Percentiles rank a stretch among this genome's conserved stretches.
phyloP scores from a whole-genome alignment of 2,329 filamentous ascomycete genomes.

The Trichoderma arundinaceum region DNA sequence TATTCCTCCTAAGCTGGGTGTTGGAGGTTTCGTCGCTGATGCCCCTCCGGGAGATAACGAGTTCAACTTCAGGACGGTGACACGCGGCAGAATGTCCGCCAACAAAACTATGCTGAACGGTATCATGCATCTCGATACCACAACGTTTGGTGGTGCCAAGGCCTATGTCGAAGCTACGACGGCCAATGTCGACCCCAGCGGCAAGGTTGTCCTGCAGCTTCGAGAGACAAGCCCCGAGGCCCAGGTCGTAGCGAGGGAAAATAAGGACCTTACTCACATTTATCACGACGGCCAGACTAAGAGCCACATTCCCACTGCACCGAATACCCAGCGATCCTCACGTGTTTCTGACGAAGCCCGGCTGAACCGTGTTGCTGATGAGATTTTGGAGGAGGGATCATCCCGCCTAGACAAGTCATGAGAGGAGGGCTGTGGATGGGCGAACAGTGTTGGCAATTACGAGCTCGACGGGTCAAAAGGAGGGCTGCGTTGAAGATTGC shows the following conservation, averaged over 20 bases:
- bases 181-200: slow-evolving; percentile 56
- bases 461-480: slow-evolving; percentile 41
- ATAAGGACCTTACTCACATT: slow-evolving; percentile 45
- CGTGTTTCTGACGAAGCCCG: slow-evolving; percentile 35
- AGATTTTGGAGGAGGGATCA: slow-evolving; percentile 37
- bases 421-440: slow-evolving; percentile 61
- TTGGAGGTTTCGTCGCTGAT: slow-evolving; percentile 60
- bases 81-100: slow-evolving; percentile 32
- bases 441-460: slow-evolving; percentile 48
- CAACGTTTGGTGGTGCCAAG: slow-evolving; percentile 59
- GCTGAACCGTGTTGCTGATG: slow-evolving; percentile 39
- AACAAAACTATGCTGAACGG: slow-evolving; percentile 42
- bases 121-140: slow-evolving; percentile 53
- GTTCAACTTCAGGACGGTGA: slow-evolving; percentile 45
- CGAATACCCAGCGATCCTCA: slow-evolving; percentile 1
- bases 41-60: slow-evolving; percentile 50
- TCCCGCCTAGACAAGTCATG: slow-evolving; percentile 50
- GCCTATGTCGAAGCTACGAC: slow-evolving; percentile 54
- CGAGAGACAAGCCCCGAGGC: slow-evolving; percentile 47
- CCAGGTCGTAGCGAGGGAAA: slow-evolving; percentile 55
- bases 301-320: slow-evolving; percentile 31
- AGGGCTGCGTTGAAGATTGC: slow-evolving; percentile 32
- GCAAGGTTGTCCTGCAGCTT: slow-evolving; percentile 55
- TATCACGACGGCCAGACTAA: slow-evolving; percentile 40
- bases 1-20: slow-evolving; percentile 53